Evolutionary conservation across 1,139 yeast species (phyloP), one percentile per base, ranked within the genome.

Genomic region (Protomyces pachydermus): DNA sequence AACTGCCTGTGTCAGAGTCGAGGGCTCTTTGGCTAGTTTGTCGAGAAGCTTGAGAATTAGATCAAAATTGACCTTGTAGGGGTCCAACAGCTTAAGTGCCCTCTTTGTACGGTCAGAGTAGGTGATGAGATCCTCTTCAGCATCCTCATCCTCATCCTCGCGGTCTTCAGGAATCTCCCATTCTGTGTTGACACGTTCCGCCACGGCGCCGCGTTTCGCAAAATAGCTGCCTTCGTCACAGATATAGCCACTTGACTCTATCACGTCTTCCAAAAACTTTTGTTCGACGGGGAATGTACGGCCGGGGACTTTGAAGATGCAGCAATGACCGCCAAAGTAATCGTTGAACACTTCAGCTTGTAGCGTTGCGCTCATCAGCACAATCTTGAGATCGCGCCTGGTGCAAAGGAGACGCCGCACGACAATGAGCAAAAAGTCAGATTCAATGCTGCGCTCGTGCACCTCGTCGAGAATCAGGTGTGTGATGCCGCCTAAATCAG

Each of bases 281-380:
- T 85, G 88, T 68, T 81, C 73, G 56, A 88, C 87, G 0, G 96
- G 95, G 73, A 85, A 88, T 0, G 95, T 88, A 71, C 95, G 77
- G 3, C 96, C 96, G 71, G 86, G 88, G 61, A 88, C 87, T 70
- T 87, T 91, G 60, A 85, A 79, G 67, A 85, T 85, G 35, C 81
- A 77, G 58, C 83, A 74, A 1, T 76, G 74, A 1, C 67, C 60
- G 0, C 68, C 68, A 74, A 88, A 88, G 71, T 84, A 88, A 5
- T 77, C 76, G 65, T 79, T 77, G 74, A 87, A 88, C 3, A 82
- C 77, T 10, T 79, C 79, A 3, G 82, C 79, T 70, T 86, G 85
- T 60, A 88, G 86, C 1, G 95, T 88, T 2, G 96, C 96, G 70
- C 93, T 86, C 95, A 88, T 88, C 61, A 88, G 77, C 5, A 88